Base-by-base conservation (phyloP, 345 rosid genomes). In the Populus euphratica region DNA sequence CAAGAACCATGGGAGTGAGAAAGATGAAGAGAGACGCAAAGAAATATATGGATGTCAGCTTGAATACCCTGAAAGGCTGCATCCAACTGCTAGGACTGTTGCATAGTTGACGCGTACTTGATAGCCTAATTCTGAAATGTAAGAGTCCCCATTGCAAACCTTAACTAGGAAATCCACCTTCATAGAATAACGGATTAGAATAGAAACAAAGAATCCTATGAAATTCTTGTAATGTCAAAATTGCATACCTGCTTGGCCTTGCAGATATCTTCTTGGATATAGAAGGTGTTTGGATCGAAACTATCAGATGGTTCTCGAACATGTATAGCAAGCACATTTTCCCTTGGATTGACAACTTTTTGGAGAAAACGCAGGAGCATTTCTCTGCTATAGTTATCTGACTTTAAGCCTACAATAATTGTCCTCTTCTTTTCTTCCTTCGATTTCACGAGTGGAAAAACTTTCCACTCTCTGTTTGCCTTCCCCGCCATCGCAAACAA, bases 121-220 rank as follows among this genome's bases (percentile, higher is more conserved):
- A 73, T 76, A 35, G 61, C 81, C 72, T 72, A 85, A 67, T 36
- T 76, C 84, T 10, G 79, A 73, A 43, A 87, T 63, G 72, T 69
- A 85, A 14, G 81, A 81, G 65, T 77, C 76, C n/a, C 85, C 86
- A 2, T 14, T 29, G 49, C 84, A 85, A 29, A 83, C 80, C 74
- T 81, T 83, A 47, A 85, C 85, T 31, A 69, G 81, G 63, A 87
- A 81, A 83, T 81, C 86, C 33, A 87, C 81, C 87, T 86, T 76
- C 73, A 78, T 20, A 41, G 38, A 1, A 7, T 27, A 70, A 64
- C 35, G 0, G 43, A 31, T 17, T 17, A 65, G 18, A 56, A 38
- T 67, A 43, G 6, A 11, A 63, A 21, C 8, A n/a, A 27, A 49
- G 27, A 18, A 73, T 65, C 13, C 11, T 7, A 1, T 38, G 20